Percentiles rank a stretch among this genome's conserved stretches.
phyloP scores from a whole-genome alignment of 306 rosid species.

The Sicyos edulis region DNA sequence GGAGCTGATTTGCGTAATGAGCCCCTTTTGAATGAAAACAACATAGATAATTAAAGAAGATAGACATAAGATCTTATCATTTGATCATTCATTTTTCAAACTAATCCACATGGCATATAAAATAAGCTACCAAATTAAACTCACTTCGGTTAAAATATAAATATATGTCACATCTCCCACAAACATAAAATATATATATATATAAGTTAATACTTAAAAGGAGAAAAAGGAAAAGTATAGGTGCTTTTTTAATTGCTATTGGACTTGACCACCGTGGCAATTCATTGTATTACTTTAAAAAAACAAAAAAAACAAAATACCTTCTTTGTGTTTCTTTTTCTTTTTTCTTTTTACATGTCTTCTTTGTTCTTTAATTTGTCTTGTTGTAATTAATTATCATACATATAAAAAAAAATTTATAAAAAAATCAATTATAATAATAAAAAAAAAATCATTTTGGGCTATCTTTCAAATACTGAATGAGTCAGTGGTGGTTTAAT shows the following conservation, averaged over 20 bases:
- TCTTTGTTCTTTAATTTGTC: background rate
- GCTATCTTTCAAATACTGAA: no score
- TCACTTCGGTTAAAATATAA: background rate
- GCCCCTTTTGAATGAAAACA: background rate
- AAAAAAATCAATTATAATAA: no score
- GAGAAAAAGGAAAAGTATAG: no score
- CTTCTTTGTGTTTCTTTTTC: no score
- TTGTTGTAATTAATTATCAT: background rate
- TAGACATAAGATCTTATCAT: background rate
- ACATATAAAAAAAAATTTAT: background rate
- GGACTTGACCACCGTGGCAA: slow-evolving; percentile 10
- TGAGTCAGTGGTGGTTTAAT: no score
- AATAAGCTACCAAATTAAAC: background rate
- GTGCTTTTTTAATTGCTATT: background rate
- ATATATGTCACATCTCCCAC: background rate
- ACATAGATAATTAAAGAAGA: background rate
- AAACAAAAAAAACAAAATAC: no score
- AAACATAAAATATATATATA: background rate
- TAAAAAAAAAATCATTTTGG: no score
- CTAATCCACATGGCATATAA: background rate
- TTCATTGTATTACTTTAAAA: background rate
- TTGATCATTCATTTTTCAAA: background rate
- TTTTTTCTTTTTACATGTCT: no score
- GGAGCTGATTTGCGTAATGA: no score
- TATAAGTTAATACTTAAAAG: background rate